Conservation (phyloP, 495 filamentous ascomycete genomes). For the Talaromyces borbonicus region DNA sequence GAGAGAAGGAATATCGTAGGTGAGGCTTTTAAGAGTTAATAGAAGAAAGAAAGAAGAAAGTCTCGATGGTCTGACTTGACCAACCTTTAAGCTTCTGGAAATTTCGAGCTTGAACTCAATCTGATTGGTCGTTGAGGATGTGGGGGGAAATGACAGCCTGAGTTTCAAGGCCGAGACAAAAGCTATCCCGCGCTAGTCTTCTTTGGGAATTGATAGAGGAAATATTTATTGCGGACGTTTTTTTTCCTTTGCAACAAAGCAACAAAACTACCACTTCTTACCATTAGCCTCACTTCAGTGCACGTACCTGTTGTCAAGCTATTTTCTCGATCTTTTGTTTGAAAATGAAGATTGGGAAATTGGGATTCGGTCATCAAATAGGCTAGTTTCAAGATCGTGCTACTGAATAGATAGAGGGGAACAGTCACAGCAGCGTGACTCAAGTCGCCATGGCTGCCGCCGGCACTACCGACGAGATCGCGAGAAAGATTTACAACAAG, state of each 20-base stretch:
- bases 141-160: not conserved
- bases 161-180: not conserved
- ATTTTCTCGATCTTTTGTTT: too few species aligned
- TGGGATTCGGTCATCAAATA: not conserved
- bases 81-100: conserved; percentile 34
- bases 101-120: conserved; percentile 24
- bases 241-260: not conserved
- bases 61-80: not conserved
- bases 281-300: not conserved
- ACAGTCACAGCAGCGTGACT: too few species aligned
- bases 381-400: too few species aligned
- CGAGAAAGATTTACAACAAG: conserved; percentile 35
- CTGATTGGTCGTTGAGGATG: not conserved
- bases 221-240: not conserved
- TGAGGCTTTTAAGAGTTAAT: not conserved
- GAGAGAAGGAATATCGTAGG: not conserved
- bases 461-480: conserved; percentile 23
- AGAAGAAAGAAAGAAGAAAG: not conserved
- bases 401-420: not conserved
- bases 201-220: not conserved
- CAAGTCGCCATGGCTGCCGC: conserved; percentile 1
- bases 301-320: too few species aligned
- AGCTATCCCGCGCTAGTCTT: not conserved
- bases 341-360: too few species aligned
- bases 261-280: too few species aligned